phyloP scores from a whole-genome alignment of 2,329 filamentous ascomycete species.

The Fulvia fulva region DNA sequence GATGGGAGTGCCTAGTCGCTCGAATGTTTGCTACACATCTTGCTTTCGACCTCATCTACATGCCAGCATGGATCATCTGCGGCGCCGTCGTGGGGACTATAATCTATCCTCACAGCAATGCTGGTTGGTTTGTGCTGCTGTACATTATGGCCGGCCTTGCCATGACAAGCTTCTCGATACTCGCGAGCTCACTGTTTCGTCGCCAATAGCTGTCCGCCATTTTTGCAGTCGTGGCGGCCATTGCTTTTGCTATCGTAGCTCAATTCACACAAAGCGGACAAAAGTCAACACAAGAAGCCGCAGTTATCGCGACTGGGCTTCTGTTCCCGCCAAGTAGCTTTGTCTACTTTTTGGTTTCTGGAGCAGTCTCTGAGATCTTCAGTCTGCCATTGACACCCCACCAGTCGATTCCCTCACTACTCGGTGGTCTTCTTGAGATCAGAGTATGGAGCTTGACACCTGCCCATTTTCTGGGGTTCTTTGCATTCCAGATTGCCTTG shows the following conservation, averaged over 20 bases:
- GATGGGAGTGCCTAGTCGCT: slow-evolving; percentile 71
- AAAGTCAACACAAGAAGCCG: slow-evolving; percentile 55
- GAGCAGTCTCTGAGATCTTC: slow-evolving; percentile 19
- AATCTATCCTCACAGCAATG: slow-evolving; percentile 45
- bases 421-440: slow-evolving; percentile 9
- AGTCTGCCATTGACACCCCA: slow-evolving; percentile 10
- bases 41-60: slow-evolving; percentile 71
- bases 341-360: slow-evolving; percentile 69
- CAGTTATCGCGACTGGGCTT: slow-evolving; percentile 60
- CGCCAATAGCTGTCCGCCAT: slow-evolving; percentile 83
- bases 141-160: slow-evolving; percentile 70
- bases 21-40: slow-evolving; percentile 73
- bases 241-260: slow-evolving; percentile 73
- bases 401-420: neutral
- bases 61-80: slow-evolving; percentile 75
- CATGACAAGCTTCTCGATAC: slow-evolving; percentile 74
- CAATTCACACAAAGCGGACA: slow-evolving; percentile 55
- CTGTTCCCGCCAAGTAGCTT: slow-evolving; percentile 84
- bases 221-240: slow-evolving; percentile 63
- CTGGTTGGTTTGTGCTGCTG: slow-evolving; percentile 50
- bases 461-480: slow-evolving; percentile 65
- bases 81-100: slow-evolving; percentile 61
- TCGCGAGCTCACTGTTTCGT: slow-evolving; percentile 75
- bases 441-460: slow-evolving; percentile 12
- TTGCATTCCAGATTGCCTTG: slow-evolving; percentile 68